These are phyloP conservation scores for Solanum medicagineum DNA, from an alignment of 257 asterid species.

Conservation along the genomic window DNA sequence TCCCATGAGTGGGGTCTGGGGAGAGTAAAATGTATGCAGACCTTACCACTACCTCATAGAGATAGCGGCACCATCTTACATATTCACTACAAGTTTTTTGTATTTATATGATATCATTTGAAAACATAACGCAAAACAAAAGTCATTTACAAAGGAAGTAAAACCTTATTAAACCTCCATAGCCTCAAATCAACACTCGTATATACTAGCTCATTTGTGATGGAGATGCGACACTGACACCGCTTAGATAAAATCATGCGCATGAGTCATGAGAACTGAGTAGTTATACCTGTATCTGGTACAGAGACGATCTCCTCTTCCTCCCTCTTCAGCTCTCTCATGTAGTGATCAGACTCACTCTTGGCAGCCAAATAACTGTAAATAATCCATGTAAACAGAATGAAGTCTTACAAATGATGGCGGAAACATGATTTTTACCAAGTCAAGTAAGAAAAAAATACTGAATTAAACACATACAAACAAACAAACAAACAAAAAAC, in stretches of 20 bases:
- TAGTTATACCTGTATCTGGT: constrained; percentile 71
- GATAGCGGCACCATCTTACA: no score
- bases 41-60: no score
- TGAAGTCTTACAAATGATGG: not conserved
- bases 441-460: not conserved
- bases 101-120: not conserved
- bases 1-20: no score
- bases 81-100: no score
- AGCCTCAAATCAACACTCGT: not conserved
- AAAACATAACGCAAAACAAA: not conserved
- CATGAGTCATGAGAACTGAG: not conserved
- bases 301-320: constrained; percentile 69
- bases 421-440: not conserved
- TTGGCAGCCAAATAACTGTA: constrained; percentile 80
- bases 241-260: not conserved
- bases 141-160: not conserved
- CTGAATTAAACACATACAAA: not conserved
- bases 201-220: not conserved
- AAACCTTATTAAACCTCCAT: not conserved
- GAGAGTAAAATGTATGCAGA: no score
- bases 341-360: constrained; percentile 89
- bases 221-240: not conserved
- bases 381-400: not conserved
- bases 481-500: not conserved
- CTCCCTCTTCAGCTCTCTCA: constrained; percentile 70